A percentile compares a stretch with the other conserved stretches of the same genome.
These are phyloP conservation scores for Phytophthora hybrid DNA, from an alignment of 352 stramenopile species.

Conservation along the genomic window DNA sequence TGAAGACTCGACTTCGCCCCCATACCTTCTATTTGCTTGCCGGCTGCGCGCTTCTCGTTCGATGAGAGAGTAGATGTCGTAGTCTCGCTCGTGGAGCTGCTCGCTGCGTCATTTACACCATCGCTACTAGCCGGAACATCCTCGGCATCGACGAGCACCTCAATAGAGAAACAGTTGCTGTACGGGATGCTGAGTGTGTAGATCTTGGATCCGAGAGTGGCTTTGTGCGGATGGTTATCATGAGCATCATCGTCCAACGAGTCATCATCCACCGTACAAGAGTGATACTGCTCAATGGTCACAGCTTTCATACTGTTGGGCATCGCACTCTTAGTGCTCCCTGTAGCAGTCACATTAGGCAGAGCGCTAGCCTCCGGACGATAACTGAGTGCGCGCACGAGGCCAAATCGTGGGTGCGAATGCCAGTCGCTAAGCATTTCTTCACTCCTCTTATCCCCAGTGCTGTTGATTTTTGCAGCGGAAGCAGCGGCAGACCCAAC, in stretches of 20 bases:
- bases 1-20: slow-evolving; percentile 19
- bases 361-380: slow-evolving; percentile 32
- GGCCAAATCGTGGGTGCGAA: slow-evolving; percentile 57
- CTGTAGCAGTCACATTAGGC: slow-evolving; percentile 4
- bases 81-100: neutral
- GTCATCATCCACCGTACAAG: slow-evolving; percentile 47
- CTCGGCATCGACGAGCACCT: slow-evolving; percentile 61
- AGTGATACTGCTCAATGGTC: slow-evolving; percentile 69
- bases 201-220: slow-evolving; percentile 61
- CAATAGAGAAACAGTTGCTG: slow-evolving; percentile 74
- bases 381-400: slow-evolving; percentile 62
- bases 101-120: slow-evolving; percentile 1
- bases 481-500: slow-evolving; percentile 10
- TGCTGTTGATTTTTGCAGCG: neutral
- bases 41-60: slow-evolving; percentile 1
- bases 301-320: slow-evolving; percentile 46
- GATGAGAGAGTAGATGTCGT: neutral
- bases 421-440: slow-evolving; percentile 60
- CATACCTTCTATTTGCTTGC: neutral
- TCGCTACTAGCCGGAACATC: slow-evolving; percentile 25
- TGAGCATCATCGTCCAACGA: slow-evolving; percentile 13
- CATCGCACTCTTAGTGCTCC: slow-evolving; percentile 15
- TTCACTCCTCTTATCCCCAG: slow-evolving; percentile 14
- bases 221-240: slow-evolving; percentile 43
- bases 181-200: slow-evolving; percentile 71